Conservation (phyloP, 1,284 basidiomycete species). For the Austroboletus novae-zelandiae region DNA sequence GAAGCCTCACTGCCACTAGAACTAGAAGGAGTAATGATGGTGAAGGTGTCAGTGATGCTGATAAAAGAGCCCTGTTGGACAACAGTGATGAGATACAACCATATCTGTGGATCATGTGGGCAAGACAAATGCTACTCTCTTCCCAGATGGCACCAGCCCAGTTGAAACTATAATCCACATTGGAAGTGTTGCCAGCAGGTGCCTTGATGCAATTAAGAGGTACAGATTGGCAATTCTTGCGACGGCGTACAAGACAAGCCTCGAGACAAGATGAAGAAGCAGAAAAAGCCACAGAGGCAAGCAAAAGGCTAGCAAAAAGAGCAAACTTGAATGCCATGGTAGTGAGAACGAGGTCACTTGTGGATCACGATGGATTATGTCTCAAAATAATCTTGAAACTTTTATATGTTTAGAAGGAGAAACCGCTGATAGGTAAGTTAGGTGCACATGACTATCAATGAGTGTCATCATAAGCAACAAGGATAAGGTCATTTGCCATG, state of each 20-base stretch:
- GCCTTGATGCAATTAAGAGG: conserved; percentile 3
- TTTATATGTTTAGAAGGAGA: too few species aligned
- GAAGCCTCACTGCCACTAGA: background rate
- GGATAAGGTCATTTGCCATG: too few species aligned
- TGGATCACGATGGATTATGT: too few species aligned
- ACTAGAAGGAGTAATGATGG: background rate
- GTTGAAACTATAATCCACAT: too few species aligned
- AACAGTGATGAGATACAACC: background rate
- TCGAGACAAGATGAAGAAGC: conserved; percentile 13
- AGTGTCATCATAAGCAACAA: too few species aligned
- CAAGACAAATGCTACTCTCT: conserved; percentile 6
- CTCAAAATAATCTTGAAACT: too few species aligned
- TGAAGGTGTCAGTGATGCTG: conserved; percentile 15
- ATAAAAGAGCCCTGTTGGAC: conserved; percentile 16
- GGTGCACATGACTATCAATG: too few species aligned
- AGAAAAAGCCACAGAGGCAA: conserved; percentile 16
- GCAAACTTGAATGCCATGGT: conserved; percentile 19
- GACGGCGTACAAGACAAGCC: conserved; percentile 12
- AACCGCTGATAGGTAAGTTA: too few species aligned
- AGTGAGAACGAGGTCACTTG: background rate
- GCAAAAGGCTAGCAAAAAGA: conserved; percentile 18
- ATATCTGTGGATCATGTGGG: background rate
- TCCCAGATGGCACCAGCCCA: conserved; percentile 14
- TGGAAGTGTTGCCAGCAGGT: background rate
- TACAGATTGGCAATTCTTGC: conserved; percentile 11